Evolutionary conservation across 495 filamentous ascomycete genomes (phyloP).

Genomic region (Talaromyces liani): DNA sequence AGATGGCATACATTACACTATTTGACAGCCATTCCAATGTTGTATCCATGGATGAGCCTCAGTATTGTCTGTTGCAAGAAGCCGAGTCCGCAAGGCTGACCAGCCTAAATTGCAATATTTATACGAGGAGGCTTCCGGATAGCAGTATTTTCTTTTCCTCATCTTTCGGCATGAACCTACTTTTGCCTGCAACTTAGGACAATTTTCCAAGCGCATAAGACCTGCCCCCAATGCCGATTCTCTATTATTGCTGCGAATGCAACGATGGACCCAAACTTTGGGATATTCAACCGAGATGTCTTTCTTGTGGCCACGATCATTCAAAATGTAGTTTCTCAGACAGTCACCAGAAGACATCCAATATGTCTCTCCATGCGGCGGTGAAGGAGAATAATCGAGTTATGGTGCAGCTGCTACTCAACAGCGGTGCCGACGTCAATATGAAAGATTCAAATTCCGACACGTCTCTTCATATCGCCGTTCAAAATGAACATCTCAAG

Average conservation of each 20-base stretch:
- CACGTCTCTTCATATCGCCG: no score
- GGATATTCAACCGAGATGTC: no score
- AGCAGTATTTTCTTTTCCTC: background rate
- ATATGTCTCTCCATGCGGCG: background rate
- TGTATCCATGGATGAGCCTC: background rate
- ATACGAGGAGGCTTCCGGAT: background rate
- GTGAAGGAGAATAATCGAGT: background rate
- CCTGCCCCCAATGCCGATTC: background rate
- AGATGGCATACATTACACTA: background rate
- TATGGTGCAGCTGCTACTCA: background rate
- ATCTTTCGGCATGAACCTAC: no score
- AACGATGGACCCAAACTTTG: no score
- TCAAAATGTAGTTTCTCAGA: no score
- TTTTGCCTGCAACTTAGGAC: background rate
- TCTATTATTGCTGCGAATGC: no score
- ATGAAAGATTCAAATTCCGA: no score
- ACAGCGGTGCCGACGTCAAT: background rate
- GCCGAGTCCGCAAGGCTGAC: background rate
- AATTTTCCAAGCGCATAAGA: background rate
- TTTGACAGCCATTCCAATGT: background rate
- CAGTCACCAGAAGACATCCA: no score
- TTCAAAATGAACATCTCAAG: no score
- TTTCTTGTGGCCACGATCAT: no score
- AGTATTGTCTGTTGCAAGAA: background rate
- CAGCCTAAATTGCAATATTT: background rate